Percentiles rank a stretch among this genome's conserved stretches.
Conservation (phyloP, 257 asterid genomes). For the Voacanga thouarsii region DNA sequence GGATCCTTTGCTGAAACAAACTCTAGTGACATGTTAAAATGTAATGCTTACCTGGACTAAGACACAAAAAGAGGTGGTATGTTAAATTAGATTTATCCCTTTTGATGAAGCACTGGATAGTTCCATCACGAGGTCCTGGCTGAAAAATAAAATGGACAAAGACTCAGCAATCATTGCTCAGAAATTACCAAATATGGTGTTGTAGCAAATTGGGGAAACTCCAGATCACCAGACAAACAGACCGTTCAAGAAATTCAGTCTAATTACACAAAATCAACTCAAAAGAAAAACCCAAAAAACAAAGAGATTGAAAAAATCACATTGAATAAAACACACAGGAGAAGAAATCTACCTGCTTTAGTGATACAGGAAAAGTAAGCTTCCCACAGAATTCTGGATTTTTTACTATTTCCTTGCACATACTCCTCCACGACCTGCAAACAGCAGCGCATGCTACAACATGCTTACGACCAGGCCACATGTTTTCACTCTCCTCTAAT, state of each 20-base stretch:
- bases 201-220: neutral
- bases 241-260: neutral
- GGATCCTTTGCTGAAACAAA: neutral
- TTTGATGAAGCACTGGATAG: conserved; percentile 90
- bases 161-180: neutral
- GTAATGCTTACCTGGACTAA: conserved; percentile 68
- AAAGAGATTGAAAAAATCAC: neutral
- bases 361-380: conserved; percentile 85
- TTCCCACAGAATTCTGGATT: conserved; percentile 76
- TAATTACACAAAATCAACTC: neutral
- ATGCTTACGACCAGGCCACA: conserved; percentile 87
- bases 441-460: conserved; percentile 91
- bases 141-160: conserved; percentile 27
- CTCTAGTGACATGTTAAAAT: neutral
- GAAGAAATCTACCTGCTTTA: conserved; percentile 64
- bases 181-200: neutral
- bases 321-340: neutral
- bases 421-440: conserved; percentile 88
- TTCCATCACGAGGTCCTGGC: conserved; percentile 95
- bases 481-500: conserved; percentile 88
- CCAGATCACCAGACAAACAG: neutral
- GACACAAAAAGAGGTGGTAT: conserved; percentile 86
- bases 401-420: conserved; percentile 82
- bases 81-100: conserved; percentile 82
- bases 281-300: neutral